phyloP scores from a whole-genome alignment of 2,329 filamentous ascomycete genomes.

The Trichocomaceae sp. region DNA sequence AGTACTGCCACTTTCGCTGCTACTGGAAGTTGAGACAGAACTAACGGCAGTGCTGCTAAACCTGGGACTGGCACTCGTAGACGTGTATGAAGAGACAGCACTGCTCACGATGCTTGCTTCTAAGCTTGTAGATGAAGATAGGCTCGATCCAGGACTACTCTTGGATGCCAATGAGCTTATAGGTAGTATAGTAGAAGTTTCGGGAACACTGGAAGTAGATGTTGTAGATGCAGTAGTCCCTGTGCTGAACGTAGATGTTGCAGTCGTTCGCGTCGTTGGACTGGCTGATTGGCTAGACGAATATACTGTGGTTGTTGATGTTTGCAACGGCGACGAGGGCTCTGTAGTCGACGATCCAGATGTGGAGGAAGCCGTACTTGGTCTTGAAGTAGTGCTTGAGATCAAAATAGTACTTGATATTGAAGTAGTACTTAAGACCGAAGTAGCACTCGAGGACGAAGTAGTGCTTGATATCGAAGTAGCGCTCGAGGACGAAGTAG shows the following conservation, averaged over 20 bases:
- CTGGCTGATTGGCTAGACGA: background rate
- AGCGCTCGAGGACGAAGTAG: background rate
- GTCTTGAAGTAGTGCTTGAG: background rate
- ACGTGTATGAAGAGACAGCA: background rate
- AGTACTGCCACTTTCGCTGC: background rate
- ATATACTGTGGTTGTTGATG: background rate
- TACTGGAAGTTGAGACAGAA: background rate
- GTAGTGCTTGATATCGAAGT: background rate
- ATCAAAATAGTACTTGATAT: background rate
- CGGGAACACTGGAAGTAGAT: background rate
- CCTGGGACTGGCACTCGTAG: background rate
- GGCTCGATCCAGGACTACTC: background rate
- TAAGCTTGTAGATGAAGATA: background rate
- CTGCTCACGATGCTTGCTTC: background rate
- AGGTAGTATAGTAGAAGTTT: background rate
- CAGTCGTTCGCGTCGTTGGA: background rate
- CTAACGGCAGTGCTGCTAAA: background rate
- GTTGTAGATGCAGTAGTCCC: background rate
- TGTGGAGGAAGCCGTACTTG: background rate
- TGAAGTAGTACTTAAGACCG: background rate
- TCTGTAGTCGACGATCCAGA: background rate
- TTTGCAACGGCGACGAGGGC: no score
- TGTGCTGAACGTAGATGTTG: background rate
- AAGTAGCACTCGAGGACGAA: background rate
- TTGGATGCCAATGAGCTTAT: background rate